These are phyloP conservation scores for Daedalea quercina DNA, from an alignment of 768 basidiomycete species.

Conservation along the genomic window DNA sequence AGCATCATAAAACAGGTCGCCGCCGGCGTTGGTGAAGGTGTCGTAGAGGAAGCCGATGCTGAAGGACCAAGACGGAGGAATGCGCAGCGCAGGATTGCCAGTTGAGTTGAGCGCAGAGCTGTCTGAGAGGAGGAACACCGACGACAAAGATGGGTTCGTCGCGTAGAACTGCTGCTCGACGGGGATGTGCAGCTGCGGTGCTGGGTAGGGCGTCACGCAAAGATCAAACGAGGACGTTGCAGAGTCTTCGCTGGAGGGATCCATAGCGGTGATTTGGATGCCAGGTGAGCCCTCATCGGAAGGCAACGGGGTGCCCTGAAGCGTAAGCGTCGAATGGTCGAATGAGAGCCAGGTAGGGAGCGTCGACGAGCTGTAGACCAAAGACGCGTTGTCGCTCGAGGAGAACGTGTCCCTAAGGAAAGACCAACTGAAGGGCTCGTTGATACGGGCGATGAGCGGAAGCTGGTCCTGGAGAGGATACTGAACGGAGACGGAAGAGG, in stretches of 20 bases:
- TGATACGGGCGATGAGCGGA: constrained; percentile 69
- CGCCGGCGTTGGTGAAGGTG: constrained; percentile 39
- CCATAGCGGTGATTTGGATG: constrained; percentile 60
- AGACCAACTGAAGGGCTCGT: constrained; percentile 61
- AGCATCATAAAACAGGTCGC: constrained; percentile 49
- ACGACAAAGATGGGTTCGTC: constrained; percentile 62
- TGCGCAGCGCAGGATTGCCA: constrained; percentile 50
- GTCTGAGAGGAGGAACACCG: constrained; percentile 61
- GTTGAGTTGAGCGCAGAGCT: constrained; percentile 43
- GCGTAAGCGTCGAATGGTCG: constrained; percentile 48
- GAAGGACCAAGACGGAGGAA: constrained; percentile 84
- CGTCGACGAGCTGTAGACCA: constrained; percentile 45
- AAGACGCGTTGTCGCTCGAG: constrained; percentile 33
- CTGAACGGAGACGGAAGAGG: constrained; percentile 35
- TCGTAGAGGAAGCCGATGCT: constrained; percentile 74
- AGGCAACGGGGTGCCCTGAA: constrained; percentile 61
- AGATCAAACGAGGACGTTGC: constrained; percentile 49
- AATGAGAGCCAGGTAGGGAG: constrained; percentile 79
- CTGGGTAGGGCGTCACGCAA: constrained; percentile 45
- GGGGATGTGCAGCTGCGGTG: constrained; percentile 48
- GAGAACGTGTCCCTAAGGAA: constrained; percentile 62
- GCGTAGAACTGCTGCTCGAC: constrained; percentile 54
- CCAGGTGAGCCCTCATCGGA: constrained; percentile 55
- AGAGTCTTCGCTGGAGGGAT: constrained; percentile 34
- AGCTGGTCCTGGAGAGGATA: constrained; percentile 67